These are phyloP conservation scores for Apiospora rasikravindrae DNA, from an alignment of 2,329 filamentous ascomycete species.

Conservation along the genomic window DNA sequence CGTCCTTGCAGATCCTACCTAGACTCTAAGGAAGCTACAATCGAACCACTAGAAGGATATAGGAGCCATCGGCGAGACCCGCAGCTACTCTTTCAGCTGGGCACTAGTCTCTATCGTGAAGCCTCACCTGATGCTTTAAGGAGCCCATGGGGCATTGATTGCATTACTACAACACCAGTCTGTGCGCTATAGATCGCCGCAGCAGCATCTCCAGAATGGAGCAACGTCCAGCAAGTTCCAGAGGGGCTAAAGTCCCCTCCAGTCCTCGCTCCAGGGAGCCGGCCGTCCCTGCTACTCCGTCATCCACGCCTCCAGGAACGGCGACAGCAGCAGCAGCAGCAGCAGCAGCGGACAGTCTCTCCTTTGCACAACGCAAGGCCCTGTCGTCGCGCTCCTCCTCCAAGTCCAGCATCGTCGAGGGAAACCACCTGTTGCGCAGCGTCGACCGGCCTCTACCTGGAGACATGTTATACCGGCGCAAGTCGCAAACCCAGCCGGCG, in stretches of 20 bases:
- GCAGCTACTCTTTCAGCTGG: constrained; percentile 18
- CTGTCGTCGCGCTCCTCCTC: constrained; percentile 28
- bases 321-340: neutral
- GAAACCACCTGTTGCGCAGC: constrained; percentile 43
- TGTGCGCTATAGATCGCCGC: constrained; percentile 6
- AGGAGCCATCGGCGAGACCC: constrained; percentile 14
- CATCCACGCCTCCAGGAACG: constrained; percentile 21
- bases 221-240: constrained; percentile 2
- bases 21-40: neutral
- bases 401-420: constrained; percentile 40
- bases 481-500: constrained; percentile 39
- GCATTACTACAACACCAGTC: constrained; percentile 14
- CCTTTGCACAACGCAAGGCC: constrained; percentile 41
- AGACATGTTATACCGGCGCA: constrained; percentile 40
- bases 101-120: neutral
- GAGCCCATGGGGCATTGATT: neutral
- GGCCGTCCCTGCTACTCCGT: constrained; percentile 24
- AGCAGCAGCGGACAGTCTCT: constrained; percentile 26
- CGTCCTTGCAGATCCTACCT: neutral
- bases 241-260: constrained; percentile 8
- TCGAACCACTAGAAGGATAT: neutral
- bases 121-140: constrained; percentile 9
- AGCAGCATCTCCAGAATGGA: constrained; percentile 3
- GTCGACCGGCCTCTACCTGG: constrained; percentile 48
- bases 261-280: constrained; percentile 2